Base-by-base conservation (phyloP, 2,329 filamentous ascomycete genomes). In the Parastagonospora nodorum region DNA sequence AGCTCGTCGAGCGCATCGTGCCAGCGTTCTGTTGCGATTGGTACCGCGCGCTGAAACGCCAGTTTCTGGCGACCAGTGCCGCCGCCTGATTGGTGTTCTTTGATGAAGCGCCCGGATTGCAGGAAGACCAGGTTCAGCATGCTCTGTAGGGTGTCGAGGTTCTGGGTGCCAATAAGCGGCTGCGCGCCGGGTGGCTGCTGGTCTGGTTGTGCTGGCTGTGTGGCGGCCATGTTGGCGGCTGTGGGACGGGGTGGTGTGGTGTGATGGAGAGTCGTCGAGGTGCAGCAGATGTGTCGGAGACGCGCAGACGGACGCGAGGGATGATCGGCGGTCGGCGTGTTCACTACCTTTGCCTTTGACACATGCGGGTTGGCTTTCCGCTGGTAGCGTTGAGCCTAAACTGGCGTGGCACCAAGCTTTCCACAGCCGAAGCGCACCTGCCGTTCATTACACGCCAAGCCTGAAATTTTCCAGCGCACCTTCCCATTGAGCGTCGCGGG, bases 1-100 rank as follows among this genome's bases (percentile, higher is more conserved):
- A 82, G 71, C 50, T 77, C 71, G 64, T 82, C 79, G n/a, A 82
- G 74, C n/a, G 77, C 75, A 40, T 78, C 73, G 58, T 82, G 77
- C 53, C 79, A 82, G 55, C 74, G 68, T 30, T 71, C 68, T 12
- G 72, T 67, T 27, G 77, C 76, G 12, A 61, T 63, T 2, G 78
- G 74, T 11, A 82, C 63, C 35, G 65, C 71, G 43, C 76, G 69
- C 53, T 75, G 66, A 56, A 74, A 29, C 53, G 58, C 47, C 54
- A 67, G 43, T 63, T 69, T 55, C 59, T 66, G 65, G 45, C 66
- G 69, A 24, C 60, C 63, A 2, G 64, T 61, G 52, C 63, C 64
- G 14, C 60, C 60, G 55, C 63, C 64, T 6, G 57, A 53, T 35
- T 68, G 71, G 29, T 74, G 69, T 31, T 79, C 76, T 33, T 71